Base-by-base conservation (phyloP, 2,329 filamentous ascomycete genomes). In the Epichloe baconii region DNA sequence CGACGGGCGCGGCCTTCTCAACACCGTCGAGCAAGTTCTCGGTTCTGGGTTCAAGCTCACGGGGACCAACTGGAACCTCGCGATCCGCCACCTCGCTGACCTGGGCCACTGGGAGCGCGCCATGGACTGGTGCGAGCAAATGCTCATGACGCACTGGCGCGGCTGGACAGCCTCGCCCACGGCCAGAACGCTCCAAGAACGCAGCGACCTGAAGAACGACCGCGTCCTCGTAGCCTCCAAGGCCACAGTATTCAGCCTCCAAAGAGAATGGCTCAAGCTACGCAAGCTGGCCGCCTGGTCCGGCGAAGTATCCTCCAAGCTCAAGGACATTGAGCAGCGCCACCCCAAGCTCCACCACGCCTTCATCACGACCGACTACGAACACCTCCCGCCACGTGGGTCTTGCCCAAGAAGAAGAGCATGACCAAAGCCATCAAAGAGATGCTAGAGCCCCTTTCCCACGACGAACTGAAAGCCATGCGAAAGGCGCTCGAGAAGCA, bases 21-120 rank as follows among this genome's bases (percentile, higher is more conserved):
- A 68, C 7, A 66, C 78, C 15, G 64, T 89, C 31, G 65, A 72
- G 21, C 66, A 75, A n/a, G 70, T 90, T 11, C 70, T 79, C 8
- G 62, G 64, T 1, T 73, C 76, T 41, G 91, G 90, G 11, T 96
- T 91, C 69, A 70, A 72, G 31, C 67, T 96, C 52, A 83, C 88
- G 61, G 83, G 79, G 62, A 77, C 76, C 59, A 89, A 87, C 58
- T 95, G 88, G 88, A 93, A 95, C 63, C 74, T 78, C 48, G 82
- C 86, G 56, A 76, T 95, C 51, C 79, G 85, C 59, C 67, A 75
- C 48, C 78, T 96, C 31, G 79, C 81, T 23, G 70, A 73, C 14
- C 72, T 80, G 50, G 74, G 76, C 44, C 73, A 76, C 44, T 76
- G 77, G 59, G 68, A 79, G 46, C 73, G 83, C 19, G 89, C 89